Percentiles rank a stretch among this genome's conserved stretches.
These are phyloP conservation scores for Leptosphaerulina australis DNA, from an alignment of 2,329 filamentous ascomycete genomes.

Conservation along the genomic window DNA sequence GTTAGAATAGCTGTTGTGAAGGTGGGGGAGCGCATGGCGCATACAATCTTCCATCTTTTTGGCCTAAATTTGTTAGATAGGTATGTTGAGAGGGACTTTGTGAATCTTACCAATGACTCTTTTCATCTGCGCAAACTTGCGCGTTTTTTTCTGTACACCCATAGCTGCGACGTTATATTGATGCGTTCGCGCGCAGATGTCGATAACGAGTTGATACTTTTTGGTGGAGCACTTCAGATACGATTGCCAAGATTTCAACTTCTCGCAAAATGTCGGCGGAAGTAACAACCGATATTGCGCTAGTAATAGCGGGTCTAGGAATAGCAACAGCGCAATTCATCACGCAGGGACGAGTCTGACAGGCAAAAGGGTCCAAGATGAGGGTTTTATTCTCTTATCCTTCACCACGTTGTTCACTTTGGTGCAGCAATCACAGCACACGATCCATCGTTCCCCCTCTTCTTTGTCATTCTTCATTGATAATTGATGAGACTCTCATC, in stretches of 20 bases:
- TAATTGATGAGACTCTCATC: not conserved
- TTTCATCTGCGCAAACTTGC: constrained; percentile 87
- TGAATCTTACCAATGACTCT: constrained; percentile 70
- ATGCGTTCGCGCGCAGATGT: constrained; percentile 8
- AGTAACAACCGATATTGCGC: constrained; percentile 1
- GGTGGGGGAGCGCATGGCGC: constrained; percentile 25
- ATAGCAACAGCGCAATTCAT: constrained; percentile 16
- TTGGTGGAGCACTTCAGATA: constrained; percentile 15
- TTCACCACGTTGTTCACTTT: too few relatives aligned
- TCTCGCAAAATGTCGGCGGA: constrained; percentile 7
- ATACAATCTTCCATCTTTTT: constrained; percentile 74
- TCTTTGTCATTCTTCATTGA: not conserved
- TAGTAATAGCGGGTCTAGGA: constrained; percentile 9
- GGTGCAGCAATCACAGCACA: not conserved
- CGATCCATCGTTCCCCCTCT: not conserved
- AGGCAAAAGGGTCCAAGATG: constrained; percentile 19
- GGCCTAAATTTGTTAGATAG: constrained; percentile 39
- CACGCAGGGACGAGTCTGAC: constrained; percentile 17
- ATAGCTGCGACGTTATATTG: constrained; percentile 57
- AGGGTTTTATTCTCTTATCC: constrained; percentile 2
- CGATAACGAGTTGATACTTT: constrained; percentile 19
- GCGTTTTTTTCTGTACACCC: constrained; percentile 87
- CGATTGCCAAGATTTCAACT: constrained; percentile 14
- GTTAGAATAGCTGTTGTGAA: constrained; percentile 18
- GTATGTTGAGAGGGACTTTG: not conserved